phyloP scores from a whole-genome alignment of 2,329 filamentous ascomycete genomes.

The Penicillium sp. region DNA sequence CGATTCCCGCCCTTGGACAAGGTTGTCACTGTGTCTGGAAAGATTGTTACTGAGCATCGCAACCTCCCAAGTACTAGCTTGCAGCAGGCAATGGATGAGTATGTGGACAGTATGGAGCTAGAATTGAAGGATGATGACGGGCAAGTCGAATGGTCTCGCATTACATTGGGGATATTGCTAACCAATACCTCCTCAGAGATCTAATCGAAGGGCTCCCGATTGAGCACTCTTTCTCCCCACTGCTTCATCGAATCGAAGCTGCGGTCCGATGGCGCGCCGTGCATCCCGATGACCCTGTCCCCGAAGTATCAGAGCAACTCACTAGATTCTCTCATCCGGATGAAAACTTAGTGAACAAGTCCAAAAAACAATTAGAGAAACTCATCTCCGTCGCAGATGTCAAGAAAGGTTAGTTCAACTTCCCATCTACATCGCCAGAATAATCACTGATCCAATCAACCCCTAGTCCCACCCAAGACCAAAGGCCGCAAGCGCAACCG shows the following conservation, averaged over 20 bases:
- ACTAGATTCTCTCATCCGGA: slow-evolving; percentile 74
- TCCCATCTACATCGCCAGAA: background rate
- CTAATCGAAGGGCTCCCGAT: slow-evolving; percentile 70
- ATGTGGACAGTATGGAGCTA: slow-evolving; percentile 91
- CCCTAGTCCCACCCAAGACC: slow-evolving; percentile 72
- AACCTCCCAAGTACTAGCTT: slow-evolving; percentile 77
- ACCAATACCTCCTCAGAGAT: slow-evolving; percentile 38
- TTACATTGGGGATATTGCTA: background rate
- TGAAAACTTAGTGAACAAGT: slow-evolving; percentile 61
- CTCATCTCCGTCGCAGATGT: slow-evolving; percentile 73
- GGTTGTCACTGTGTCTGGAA: slow-evolving; percentile 83
- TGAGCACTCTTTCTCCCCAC: slow-evolving; percentile 80
- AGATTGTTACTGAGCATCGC: slow-evolving; percentile 76
- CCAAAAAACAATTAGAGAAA: slow-evolving; percentile 59
- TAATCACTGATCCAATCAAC: slow-evolving; percentile 26
- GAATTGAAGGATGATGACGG: slow-evolving; percentile 73
- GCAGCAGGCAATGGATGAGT: slow-evolving; percentile 79
- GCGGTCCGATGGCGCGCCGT: slow-evolving; percentile 81
- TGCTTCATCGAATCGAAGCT: slow-evolving; percentile 85
- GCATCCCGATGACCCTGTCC: slow-evolving; percentile 65
- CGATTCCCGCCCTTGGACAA: slow-evolving; percentile 87
- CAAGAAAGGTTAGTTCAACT: slow-evolving; percentile 65
- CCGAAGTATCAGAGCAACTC: slow-evolving; percentile 64
- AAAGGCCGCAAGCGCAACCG: slow-evolving; percentile 69
- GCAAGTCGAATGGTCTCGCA: slow-evolving; percentile 42